These are phyloP conservation scores for Coelastrella sp. DNA, from an alignment of 139 green algal genomes.

Conservation along the genomic window DNA sequence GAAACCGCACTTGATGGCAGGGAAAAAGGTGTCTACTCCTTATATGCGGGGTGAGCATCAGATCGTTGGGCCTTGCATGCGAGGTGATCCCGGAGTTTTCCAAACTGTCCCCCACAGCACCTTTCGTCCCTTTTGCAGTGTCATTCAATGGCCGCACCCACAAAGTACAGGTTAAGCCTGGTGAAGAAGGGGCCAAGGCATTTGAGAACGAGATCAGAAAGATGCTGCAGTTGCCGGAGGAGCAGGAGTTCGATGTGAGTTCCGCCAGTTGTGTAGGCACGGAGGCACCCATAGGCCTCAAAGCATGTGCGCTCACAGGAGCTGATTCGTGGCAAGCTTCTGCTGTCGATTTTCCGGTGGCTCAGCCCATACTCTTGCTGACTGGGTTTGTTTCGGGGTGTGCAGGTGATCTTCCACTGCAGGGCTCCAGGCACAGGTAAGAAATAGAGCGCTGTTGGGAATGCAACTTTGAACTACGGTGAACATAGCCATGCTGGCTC, in stretches of 20 bases:
- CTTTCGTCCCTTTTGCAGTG: not conserved
- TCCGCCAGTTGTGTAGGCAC: not conserved
- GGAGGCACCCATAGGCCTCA: not conserved
- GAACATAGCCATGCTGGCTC: not conserved
- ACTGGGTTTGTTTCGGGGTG: conserved; percentile 1
- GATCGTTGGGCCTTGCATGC: not conserved
- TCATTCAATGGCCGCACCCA: conserved; percentile 57
- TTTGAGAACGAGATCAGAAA: conserved; percentile 44
- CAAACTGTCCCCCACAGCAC: not conserved
- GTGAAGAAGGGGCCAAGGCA: conserved; percentile 19
- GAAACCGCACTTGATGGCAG: conserved; percentile 42
- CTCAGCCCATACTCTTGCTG: not conserved
- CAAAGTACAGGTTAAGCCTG: conserved; percentile 51
- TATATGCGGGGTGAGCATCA: conserved; percentile 53
- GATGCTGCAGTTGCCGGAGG: conserved; percentile 44
- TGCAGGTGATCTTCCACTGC: conserved; percentile 47
- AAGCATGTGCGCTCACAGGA: not conserved
- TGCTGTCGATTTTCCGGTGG: not conserved
- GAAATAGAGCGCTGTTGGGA: not conserved
- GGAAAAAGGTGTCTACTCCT: conserved; percentile 28
- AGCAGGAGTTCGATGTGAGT: conserved; percentile 51
- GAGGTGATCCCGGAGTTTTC: not conserved
- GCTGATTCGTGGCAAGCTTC: not conserved
- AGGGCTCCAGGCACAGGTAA: conserved; percentile 44
- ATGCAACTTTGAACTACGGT: not conserved